Conservation (phyloP, 2,329 filamentous ascomycete species). For the Escovopsis sp. region DNA sequence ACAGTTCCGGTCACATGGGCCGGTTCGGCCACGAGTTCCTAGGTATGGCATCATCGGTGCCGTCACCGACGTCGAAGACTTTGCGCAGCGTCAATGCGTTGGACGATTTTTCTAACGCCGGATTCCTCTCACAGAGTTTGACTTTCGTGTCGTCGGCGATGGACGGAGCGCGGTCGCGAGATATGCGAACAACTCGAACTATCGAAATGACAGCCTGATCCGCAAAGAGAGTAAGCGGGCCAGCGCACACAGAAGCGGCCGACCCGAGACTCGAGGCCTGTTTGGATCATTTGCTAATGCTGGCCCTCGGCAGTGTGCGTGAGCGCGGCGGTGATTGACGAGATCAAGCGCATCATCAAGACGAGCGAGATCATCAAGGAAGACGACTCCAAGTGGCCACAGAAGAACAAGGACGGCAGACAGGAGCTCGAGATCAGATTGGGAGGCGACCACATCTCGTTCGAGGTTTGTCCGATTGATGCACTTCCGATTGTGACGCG, state of each 20-base stretch:
- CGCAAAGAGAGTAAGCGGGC: slow-evolving; percentile 84
- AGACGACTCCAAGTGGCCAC: slow-evolving; percentile 96
- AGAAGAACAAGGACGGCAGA: slow-evolving; percentile 97
- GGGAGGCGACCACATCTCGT: slow-evolving; percentile 92
- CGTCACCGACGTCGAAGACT: neutral
- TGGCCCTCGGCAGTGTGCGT: slow-evolving; percentile 62
- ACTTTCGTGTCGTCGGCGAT: slow-evolving; percentile 84
- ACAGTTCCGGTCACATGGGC: slow-evolving; percentile 89
- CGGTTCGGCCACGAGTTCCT: slow-evolving; percentile 97
- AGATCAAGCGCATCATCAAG: slow-evolving; percentile 96
- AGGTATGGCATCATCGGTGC: slow-evolving; percentile 35
- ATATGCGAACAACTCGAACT: slow-evolving; percentile 99
- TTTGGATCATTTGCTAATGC: neutral
- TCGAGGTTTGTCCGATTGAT: slow-evolving; percentile 51
- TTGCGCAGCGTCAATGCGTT: too few relatives aligned
- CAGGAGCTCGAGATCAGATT: slow-evolving; percentile 92
- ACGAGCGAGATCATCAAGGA: slow-evolving; percentile 94
- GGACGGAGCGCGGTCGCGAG: slow-evolving; percentile 84
- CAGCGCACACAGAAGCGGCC: neutral
- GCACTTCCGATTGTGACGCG: too few relatives aligned
- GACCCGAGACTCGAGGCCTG: too few relatives aligned
- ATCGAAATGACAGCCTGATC: slow-evolving; percentile 95
- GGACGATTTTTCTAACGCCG: neutral
- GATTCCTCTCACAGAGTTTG: slow-evolving; percentile 57
- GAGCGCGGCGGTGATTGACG: slow-evolving; percentile 74